phyloP scores from a whole-genome alignment of 768 basidiomycete species.

The Mycena amicta region DNA sequence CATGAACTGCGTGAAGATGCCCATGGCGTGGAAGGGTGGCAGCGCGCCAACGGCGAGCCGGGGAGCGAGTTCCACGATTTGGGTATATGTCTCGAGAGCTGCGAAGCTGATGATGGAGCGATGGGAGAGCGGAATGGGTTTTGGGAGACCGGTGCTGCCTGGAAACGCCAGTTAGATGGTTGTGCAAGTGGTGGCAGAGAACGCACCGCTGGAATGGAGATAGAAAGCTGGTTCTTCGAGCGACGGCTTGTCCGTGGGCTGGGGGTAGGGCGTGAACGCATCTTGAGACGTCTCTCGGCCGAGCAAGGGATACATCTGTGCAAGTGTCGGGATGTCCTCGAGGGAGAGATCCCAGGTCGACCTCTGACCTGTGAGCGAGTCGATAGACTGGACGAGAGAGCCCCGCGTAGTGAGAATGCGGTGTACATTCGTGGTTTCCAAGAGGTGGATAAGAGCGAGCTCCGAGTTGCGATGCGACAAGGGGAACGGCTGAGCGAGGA shows the following conservation, averaged over 20 bases:
- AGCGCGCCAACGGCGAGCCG: conserved; percentile 22
- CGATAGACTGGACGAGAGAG: conserved; percentile 30
- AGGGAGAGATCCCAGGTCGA: conserved; percentile 28
- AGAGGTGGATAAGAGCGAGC: conserved; percentile 36
- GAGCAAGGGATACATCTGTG: conserved; percentile 42
- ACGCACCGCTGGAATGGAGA: conserved; percentile 39
- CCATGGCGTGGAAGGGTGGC: conserved; percentile 43
- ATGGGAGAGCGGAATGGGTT: conserved; percentile 1
- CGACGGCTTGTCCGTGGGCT: conserved; percentile 9
- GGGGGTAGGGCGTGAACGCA: conserved; percentile 32
- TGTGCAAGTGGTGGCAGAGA: conserved; percentile 9
- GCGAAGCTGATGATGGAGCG: neutral
- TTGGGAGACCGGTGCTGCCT: conserved; percentile 8
- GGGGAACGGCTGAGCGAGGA: conserved; percentile 37
- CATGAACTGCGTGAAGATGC: conserved; percentile 33
- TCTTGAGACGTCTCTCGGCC: conserved; percentile 36
- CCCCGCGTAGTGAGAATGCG: conserved; percentile 35
- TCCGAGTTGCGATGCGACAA: conserved; percentile 44
- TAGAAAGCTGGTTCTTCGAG: conserved; percentile 36
- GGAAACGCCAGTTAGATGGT: neutral
- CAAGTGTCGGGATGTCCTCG: conserved; percentile 38
- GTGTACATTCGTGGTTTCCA: conserved; percentile 40
- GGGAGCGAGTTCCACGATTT: neutral
- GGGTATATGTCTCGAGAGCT: neutral
- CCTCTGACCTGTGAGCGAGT: conserved; percentile 24